phyloP scores from a whole-genome alignment of 805 yeast genomes.

The Lachancea quebecensis region DNA sequence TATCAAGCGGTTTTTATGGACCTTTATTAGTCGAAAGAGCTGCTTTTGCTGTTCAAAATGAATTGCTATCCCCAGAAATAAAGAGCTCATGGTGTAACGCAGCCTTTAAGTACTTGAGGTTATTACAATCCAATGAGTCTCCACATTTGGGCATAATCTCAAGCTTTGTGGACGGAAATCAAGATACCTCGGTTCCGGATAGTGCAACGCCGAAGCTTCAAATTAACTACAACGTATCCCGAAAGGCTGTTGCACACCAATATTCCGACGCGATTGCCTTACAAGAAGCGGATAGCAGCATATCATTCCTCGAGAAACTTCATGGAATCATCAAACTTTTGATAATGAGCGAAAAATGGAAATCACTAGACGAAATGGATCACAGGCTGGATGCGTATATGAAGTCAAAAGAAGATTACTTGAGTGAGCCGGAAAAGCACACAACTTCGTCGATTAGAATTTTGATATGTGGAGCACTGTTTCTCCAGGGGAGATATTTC shows the following conservation, averaged over 20 bases:
- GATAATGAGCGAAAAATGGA: constrained; percentile 16
- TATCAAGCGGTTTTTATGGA: background rate
- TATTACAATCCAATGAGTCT: background rate
- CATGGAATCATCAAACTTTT: constrained; percentile 15
- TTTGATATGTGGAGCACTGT: constrained; percentile 14
- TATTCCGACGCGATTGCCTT: constrained; percentile 19
- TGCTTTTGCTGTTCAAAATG: constrained; percentile 1
- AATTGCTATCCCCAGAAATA: background rate
- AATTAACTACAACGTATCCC: no score
- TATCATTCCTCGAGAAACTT: constrained; percentile 12
- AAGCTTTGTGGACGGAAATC: background rate
- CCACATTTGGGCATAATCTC: background rate
- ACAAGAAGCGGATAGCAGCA: constrained; percentile 11
- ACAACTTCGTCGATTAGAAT: constrained; percentile 10
- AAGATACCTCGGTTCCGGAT: no score
- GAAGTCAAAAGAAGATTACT: background rate
- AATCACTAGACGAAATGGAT: constrained; percentile 22
- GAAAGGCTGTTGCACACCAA: constrained; percentile 14
- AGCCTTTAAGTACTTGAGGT: constrained; percentile 1
- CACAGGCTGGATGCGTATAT: constrained; percentile 12
- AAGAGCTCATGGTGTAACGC: background rate
- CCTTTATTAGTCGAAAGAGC: constrained; percentile 7
- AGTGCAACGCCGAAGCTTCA: no score
- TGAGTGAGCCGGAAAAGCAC: background rate
- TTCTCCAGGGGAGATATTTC: constrained; percentile 19